These are phyloP conservation scores for Silene coronaria DNA, from an alignment of 179 eudicot species.

Conservation along the genomic window DNA sequence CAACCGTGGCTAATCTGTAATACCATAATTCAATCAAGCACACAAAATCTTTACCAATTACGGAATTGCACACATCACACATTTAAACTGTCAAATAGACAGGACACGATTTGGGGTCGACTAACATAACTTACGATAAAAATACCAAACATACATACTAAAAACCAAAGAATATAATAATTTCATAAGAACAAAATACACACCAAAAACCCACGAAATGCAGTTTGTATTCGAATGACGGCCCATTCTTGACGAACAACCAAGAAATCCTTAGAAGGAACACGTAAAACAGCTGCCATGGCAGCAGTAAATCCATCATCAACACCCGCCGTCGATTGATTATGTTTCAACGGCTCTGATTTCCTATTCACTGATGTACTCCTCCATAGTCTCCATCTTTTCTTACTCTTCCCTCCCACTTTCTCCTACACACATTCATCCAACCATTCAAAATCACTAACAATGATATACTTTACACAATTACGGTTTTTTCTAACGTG, in stretches of 20 bases:
- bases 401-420: conserved; percentile 49
- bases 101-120: no score
- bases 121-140: neutral
- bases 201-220: conserved; percentile 80
- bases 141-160: neutral
- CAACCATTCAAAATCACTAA: neutral
- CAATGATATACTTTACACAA: neutral
- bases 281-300: conserved; percentile 69
- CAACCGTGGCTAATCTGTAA: no score
- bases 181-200: neutral
- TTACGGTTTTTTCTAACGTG: neutral
- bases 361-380: conserved; percentile 37
- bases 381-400: conserved; percentile 79
- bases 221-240: conserved; percentile 71
- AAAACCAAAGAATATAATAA: neutral
- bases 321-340: conserved; percentile 23
- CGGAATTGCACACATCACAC: neutral
- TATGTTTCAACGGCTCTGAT: conserved; percentile 34
- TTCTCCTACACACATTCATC: conserved; percentile 41
- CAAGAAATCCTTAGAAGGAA: conserved; percentile 64
- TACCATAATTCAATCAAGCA: no score
- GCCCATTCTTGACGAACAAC: conserved; percentile 80
- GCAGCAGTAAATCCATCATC: conserved; percentile 50
- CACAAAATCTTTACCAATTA: no score
- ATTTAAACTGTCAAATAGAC: neutral